Percentiles rank a stretch among this genome's conserved stretches.
Conservation (phyloP, 441 rosid genomes). For the Jatropha podagrica region DNA sequence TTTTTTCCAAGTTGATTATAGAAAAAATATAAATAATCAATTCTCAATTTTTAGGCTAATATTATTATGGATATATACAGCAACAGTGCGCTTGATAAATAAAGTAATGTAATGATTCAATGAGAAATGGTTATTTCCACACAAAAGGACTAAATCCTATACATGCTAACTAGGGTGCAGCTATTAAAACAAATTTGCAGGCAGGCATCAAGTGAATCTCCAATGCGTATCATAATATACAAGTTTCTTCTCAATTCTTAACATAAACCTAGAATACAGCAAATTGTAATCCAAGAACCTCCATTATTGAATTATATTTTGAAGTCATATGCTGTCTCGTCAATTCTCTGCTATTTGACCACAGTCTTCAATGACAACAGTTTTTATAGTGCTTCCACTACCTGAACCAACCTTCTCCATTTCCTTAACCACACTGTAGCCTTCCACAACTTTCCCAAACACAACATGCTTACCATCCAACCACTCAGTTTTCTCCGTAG, state of each 20-base stretch:
- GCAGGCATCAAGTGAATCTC: no score
- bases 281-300: neutral
- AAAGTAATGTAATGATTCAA: no score
- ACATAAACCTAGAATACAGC: neutral
- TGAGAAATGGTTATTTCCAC: no score
- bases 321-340: neutral
- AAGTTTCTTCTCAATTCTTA: neutral
- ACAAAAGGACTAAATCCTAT: no score
- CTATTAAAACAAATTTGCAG: no score
- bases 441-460: constrained; percentile 76
- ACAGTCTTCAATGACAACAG: constrained; percentile 63
- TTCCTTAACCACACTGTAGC: constrained; percentile 53
- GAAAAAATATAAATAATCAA: no score
- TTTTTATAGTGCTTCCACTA: constrained; percentile 44
- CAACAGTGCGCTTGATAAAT: no score
- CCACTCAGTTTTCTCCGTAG: constrained; percentile 59
- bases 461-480: constrained; percentile 84
- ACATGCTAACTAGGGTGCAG: no score
- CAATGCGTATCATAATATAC: neutral
- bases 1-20: no score
- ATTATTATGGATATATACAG: no score
- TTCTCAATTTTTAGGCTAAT: no score
- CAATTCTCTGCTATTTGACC: constrained; percentile 53
- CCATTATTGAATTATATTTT: neutral
- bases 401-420: constrained; percentile 68